Base-by-base conservation (phyloP, 1,284 basidiomycete genomes). In the Trametes polyzona region DNA sequence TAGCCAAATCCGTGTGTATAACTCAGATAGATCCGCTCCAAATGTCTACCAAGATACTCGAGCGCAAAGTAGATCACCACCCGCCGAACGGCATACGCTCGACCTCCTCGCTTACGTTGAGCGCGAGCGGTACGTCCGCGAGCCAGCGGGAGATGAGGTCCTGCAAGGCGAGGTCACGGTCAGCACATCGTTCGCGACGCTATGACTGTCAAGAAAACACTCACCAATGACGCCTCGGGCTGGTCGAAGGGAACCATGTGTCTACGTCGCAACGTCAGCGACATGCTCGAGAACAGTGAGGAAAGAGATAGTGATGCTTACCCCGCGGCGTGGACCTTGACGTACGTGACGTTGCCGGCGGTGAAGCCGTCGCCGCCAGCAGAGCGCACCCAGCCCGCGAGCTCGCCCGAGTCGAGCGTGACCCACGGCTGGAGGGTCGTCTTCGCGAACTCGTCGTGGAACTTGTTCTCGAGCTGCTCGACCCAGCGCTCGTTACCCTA, bases 401-500 rank as follows among this genome's bases (percentile, higher is more conserved):
- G 61, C 61, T 70, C 76, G 36, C 80, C 82, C 2, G 62, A 56
- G 47, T 73, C 67, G 21, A 78, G 65, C 0, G 82, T 82, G 41
- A 83, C 65, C 83, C 84, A 92, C 33, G 77, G 76, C 21, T 80
- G 69, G n/a, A 80, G 68, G 43, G 81, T 71, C 1, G 88, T 76
- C 11, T 71, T 71, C 39, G 72, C 68, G 71, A 92, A 94, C 65
- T 92, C 88, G 6, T 76, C 68, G n/a, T 79, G 73, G 78, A 90
- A 93, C 41, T 78, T 72, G 16, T 84, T 84, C 27, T 86, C 80
- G n/a, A 91, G 77, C 29, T 73, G 73, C 55, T 82, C 80, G 23
- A 92, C 74, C 90, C 90, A 92, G 44, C 83, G 78, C 67, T 86
- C 83, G 63, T 92, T 90, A 23, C 91, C 90, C 87, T 88, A 56